These are phyloP conservation scores for Trichoderma simmonsii DNA, from an alignment of 2,329 filamentous ascomycete species.

Conservation along the genomic window DNA sequence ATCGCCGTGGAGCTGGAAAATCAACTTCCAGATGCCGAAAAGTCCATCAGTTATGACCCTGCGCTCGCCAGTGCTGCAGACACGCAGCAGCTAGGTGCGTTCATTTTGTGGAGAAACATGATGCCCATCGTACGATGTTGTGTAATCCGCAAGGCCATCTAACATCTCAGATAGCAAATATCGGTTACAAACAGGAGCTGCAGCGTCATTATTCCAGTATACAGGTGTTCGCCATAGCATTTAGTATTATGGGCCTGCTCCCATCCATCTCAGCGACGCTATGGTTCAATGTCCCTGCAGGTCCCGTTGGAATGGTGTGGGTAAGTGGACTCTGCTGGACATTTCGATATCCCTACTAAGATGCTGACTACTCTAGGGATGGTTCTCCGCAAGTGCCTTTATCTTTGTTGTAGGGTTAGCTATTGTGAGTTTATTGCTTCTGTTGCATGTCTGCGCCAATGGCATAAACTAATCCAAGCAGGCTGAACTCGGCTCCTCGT, in stretches of 20 bases:
- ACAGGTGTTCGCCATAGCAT: not conserved
- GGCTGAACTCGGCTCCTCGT: slow-evolving; percentile 1
- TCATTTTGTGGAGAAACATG: not conserved
- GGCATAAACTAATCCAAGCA: not conserved
- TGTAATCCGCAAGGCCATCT: not conserved
- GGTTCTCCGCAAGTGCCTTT: slow-evolving; percentile 5
- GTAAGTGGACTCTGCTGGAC: not conserved
- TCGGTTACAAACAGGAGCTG: not conserved
- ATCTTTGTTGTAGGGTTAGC: not conserved
- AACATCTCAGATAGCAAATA: not conserved
- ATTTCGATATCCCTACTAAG: not conserved
- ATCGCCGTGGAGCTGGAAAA: not conserved
- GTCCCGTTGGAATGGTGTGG: slow-evolving; percentile 1
- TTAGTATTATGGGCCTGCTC: not conserved
- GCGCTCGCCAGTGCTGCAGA: not conserved
- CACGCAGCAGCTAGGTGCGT: not conserved
- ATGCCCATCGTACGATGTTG: not conserved
- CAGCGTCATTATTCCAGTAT: not conserved
- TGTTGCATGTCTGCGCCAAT: not conserved
- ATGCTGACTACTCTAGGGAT: not conserved
- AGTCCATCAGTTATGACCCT: not conserved
- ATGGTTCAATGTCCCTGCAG: slow-evolving; percentile 2
- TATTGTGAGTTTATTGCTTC: not conserved
- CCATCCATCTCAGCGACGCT: not conserved
- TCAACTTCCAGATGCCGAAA: not conserved